Evolutionary conservation across 331 rosid species (phyloP).

Genomic region (Malus hybrid): DNA sequence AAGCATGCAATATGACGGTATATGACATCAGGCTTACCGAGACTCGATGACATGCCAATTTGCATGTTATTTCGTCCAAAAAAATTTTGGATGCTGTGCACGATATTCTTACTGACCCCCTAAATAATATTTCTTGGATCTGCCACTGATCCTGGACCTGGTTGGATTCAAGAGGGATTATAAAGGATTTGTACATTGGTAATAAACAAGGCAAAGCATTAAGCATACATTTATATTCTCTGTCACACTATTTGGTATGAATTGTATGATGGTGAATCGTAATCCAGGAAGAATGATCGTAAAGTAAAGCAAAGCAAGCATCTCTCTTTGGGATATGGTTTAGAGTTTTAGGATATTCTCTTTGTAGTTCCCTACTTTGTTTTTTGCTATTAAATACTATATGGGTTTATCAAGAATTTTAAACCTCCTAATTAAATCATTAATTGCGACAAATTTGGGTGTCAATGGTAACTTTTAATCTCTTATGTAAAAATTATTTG

Average conservation of each 20-base stretch:
- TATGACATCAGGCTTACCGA: too few species aligned
- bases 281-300: slow-evolving; percentile 33
- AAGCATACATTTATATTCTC: slow-evolving; percentile 45
- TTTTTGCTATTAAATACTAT: neutral
- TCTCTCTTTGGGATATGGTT: slow-evolving; percentile 49
- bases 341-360: slow-evolving; percentile 39
- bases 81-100: too few species aligned
- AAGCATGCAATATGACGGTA: too few species aligned
- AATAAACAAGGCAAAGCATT: slow-evolving; percentile 21
- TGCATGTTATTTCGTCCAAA: too few species aligned
- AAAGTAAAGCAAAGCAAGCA: slow-evolving; percentile 44
- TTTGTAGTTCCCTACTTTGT: slow-evolving; percentile 46
- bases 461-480: too few species aligned
- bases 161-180: neutral
- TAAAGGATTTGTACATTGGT: too few species aligned
- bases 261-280: slow-evolving; percentile 7
- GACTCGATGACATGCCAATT: too few species aligned
- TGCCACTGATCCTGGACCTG: neutral
- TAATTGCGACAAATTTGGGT: too few species aligned
- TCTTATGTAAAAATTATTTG: too few species aligned
- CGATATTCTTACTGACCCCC: too few species aligned
- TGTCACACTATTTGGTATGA: slow-evolving; percentile 27
- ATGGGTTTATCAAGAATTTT: neutral
- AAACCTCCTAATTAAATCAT: too few species aligned
- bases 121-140: too few species aligned